A percentile compares a stretch with the other conserved stretches of the same genome.
phyloP scores from a whole-genome alignment of 768 basidiomycete species.

The Leccinum subtestaceum region DNA sequence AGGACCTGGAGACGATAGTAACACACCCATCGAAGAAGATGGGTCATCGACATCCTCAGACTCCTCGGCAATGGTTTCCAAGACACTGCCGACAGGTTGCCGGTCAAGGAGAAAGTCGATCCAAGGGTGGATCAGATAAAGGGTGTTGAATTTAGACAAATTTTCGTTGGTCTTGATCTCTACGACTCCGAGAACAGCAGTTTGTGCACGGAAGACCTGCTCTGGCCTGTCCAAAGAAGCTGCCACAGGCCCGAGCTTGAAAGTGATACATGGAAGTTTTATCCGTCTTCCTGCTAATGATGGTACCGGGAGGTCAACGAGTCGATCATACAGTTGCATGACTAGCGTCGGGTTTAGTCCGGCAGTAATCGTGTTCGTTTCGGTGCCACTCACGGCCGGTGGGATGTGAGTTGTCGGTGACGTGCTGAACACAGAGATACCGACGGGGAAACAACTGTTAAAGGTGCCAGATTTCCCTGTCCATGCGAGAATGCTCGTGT shows the following conservation, averaged over 20 bases:
- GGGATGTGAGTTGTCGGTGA: neutral
- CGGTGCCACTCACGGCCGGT: neutral
- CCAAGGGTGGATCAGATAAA: neutral
- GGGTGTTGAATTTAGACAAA: neutral
- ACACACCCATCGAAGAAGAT: neutral
- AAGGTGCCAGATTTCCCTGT: neutral
- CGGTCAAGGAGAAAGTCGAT: neutral
- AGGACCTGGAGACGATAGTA: neutral
- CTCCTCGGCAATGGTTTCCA: neutral
- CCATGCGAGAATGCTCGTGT: neutral
- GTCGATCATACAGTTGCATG: neutral
- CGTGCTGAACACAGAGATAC: neutral
- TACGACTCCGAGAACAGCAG: neutral
- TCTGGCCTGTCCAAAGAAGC: neutral
- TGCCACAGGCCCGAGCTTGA: neutral
- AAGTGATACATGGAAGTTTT: neutral
- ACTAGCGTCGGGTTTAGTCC: neutral
- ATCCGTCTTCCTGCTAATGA: neutral
- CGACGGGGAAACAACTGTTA: neutral
- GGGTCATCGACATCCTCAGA: neutral
- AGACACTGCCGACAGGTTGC: neutral
- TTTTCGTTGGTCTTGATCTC: neutral
- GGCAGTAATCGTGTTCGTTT: neutral
- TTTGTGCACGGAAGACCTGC: neutral
- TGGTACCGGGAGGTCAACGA: neutral